phyloP scores from a whole-genome alignment of 2,329 filamentous ascomycete genomes.

The Fusarium neocosmosporiellum region DNA sequence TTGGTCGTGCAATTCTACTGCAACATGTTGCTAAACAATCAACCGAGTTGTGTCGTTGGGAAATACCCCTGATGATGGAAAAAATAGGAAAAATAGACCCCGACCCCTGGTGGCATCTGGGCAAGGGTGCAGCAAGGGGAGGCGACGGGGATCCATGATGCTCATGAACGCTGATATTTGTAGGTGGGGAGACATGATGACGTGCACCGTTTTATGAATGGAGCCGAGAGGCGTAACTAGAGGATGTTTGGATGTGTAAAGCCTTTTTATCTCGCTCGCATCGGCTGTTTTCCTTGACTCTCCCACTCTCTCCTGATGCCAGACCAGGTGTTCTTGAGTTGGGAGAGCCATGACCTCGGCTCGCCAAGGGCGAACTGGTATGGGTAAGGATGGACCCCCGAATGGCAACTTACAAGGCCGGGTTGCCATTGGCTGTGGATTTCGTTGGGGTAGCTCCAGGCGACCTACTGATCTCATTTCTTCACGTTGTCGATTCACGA shows the following conservation, averaged over 20 bases:
- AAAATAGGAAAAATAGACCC: slow-evolving; percentile 22
- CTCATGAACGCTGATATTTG: slow-evolving; percentile 16
- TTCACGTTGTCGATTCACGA: slow-evolving; percentile 25
- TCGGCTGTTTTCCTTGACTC: neutral
- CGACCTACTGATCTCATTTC: neutral
- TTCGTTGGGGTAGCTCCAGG: neutral
- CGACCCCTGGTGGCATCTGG: slow-evolving; percentile 10
- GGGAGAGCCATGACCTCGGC: neutral
- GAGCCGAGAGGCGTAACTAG: slow-evolving; percentile 7
- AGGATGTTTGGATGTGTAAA: neutral
- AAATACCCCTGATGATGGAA: slow-evolving; percentile 11
- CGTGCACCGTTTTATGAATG: neutral
- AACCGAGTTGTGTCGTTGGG: neutral
- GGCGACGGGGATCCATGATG: slow-evolving; percentile 8
- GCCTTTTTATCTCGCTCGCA: neutral
- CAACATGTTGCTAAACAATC: slow-evolving; percentile 25
- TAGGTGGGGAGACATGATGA: slow-evolving; percentile 19
- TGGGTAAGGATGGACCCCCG: neutral
- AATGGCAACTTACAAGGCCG: neutral
- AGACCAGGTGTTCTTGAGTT: slow-evolving; percentile 30
- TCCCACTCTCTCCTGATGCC: slow-evolving; percentile 4
- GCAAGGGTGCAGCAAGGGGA: slow-evolving; percentile 26
- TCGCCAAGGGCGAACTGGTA: slow-evolving; percentile 6
- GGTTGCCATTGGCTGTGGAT: neutral
- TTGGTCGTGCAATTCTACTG: slow-evolving; percentile 49